Conservation (phyloP, 192 early-diverging fungal species). For the Coemansia sp. region DNA sequence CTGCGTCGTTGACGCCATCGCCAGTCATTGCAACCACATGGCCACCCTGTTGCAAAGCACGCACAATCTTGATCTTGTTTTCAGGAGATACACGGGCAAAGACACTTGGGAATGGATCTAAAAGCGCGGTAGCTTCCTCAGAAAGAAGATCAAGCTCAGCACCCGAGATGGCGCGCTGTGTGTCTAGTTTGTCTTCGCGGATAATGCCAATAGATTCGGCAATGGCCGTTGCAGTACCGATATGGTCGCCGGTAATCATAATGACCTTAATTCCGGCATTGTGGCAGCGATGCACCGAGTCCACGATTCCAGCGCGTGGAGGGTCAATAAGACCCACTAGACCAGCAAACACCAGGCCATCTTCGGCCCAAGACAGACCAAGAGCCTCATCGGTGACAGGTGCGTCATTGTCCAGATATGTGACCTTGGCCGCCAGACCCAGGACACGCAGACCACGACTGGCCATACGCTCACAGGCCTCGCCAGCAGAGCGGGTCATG, state of each 20-base stretch:
- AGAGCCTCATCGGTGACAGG: slow-evolving; percentile 32
- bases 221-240: slow-evolving; percentile 90
- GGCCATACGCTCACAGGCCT: slow-evolving; percentile 68
- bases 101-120: slow-evolving; percentile 88
- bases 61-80: slow-evolving; percentile 95
- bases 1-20: slow-evolving; percentile 96
- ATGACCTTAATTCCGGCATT: slow-evolving; percentile 92
- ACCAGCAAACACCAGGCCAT: slow-evolving; percentile 81
- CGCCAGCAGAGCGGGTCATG: slow-evolving; percentile 23
- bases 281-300: slow-evolving; percentile 78
- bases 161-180: slow-evolving; percentile 79
- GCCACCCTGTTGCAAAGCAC: slow-evolving; percentile 76
- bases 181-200: slow-evolving; percentile 53
- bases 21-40: slow-evolving; percentile 90
- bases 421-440: slow-evolving; percentile 73
- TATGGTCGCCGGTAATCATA: slow-evolving; percentile 98
- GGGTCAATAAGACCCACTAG: slow-evolving; percentile 94
- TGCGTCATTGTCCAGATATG: slow-evolving; percentile 56
- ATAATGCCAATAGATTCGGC: slow-evolving; percentile 87
- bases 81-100: slow-evolving; percentile 96
- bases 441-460: slow-evolving; percentile 82
- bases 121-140: slow-evolving; percentile 75
- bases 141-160: slow-evolving; percentile 88
- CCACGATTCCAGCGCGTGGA: slow-evolving; percentile 76
- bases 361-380: slow-evolving; percentile 57